phyloP scores from a whole-genome alignment of 495 filamentous ascomycete genomes.

The Chaetomidium leptoderma region DNA sequence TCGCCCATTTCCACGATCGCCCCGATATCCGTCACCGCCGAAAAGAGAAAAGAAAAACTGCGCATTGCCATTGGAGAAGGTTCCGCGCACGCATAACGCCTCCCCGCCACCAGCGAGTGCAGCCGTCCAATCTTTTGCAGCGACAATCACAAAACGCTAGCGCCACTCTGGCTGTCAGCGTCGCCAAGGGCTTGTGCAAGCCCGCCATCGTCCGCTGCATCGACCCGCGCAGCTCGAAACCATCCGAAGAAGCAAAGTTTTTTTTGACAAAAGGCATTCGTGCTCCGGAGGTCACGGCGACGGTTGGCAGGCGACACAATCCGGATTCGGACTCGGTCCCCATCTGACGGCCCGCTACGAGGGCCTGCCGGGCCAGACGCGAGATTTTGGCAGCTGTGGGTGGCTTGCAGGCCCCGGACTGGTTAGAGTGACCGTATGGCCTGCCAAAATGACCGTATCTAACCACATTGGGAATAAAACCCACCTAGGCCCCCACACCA shows the following conservation, averaged over 20 bases:
- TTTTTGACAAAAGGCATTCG: not conserved
- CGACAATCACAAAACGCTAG: constrained; percentile 5
- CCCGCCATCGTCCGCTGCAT: not conserved
- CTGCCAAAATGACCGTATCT: too few relatives aligned
- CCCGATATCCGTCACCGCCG: not conserved
- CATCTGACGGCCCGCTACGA: not conserved
- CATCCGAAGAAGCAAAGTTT: not conserved
- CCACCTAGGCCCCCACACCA: too few relatives aligned
- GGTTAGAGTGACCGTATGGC: too few relatives aligned
- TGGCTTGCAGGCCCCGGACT: not conserved
- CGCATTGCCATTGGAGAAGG: not conserved
- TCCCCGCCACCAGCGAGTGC: constrained; percentile 5
- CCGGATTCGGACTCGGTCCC: not conserved
- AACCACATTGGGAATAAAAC: too few relatives aligned
- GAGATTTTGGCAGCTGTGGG: not conserved
- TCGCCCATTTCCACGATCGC: not conserved
- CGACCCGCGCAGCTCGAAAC: constrained; percentile 2
- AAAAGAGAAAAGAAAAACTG: not conserved
- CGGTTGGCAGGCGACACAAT: not conserved
- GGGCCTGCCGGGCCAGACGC: not conserved
- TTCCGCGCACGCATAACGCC: constrained; percentile 1
- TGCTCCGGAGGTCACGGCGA: not conserved
- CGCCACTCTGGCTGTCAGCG: constrained; percentile 2
- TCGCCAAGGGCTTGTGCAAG: constrained; percentile 1
- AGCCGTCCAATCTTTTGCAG: constrained; percentile 13